Percentiles rank a stretch among this genome's conserved stretches.
Conservation (phyloP, 2,329 filamentous ascomycete species). For the Penicillium sp. region DNA sequence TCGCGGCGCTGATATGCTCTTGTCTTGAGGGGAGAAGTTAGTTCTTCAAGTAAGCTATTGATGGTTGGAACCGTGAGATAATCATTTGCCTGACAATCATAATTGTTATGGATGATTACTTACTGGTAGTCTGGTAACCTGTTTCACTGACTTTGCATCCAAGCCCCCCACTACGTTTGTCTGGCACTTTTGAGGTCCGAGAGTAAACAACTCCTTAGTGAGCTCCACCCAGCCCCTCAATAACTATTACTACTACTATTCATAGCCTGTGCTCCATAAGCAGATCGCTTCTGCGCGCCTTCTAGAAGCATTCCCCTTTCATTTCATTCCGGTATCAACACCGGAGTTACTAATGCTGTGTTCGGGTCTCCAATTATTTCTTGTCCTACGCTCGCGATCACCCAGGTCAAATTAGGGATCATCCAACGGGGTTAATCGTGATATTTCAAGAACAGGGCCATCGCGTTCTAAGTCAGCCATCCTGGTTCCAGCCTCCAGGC, state of each 20-base stretch:
- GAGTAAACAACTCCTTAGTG: background rate
- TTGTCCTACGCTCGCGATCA: background rate
- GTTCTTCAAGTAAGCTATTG: background rate
- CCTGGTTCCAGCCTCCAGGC: too few relatives aligned
- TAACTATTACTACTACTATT: background rate
- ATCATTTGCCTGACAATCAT: background rate
- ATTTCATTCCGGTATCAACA: background rate
- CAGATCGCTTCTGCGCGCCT: slow-evolving; percentile 24
- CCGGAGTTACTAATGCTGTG: background rate
- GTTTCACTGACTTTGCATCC: background rate
- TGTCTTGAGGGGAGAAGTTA: background rate
- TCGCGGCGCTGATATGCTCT: slow-evolving; percentile 40
- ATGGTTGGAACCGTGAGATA: background rate
- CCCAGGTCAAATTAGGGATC: background rate
- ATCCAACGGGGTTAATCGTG: background rate
- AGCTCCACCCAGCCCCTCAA: background rate
- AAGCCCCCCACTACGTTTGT: background rate
- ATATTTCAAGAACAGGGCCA: background rate
- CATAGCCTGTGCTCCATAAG: background rate
- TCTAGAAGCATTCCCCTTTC: slow-evolving; percentile 27
- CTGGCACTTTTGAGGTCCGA: too few relatives aligned
- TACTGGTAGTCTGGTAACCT: background rate
- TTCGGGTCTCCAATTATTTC: background rate
- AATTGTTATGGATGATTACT: background rate
- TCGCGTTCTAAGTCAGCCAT: too few relatives aligned